These are phyloP conservation scores for Dactylellina drechsleri DNA, from an alignment of 2,329 filamentous ascomycete species.

Conservation along the genomic window DNA sequence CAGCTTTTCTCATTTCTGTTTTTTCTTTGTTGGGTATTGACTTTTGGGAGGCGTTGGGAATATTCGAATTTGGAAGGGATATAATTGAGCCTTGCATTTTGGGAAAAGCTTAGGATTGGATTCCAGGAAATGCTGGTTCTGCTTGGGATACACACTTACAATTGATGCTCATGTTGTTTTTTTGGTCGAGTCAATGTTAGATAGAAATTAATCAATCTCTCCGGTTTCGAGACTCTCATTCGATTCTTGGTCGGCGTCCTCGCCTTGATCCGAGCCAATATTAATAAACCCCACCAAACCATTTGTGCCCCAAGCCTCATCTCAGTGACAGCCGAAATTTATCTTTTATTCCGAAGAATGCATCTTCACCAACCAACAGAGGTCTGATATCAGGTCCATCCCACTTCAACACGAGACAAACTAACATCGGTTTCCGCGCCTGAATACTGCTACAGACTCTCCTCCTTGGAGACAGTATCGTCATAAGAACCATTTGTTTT, in stretches of 20 bases:
- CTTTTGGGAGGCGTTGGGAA: constrained; percentile 19
- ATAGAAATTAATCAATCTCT: constrained; percentile 10
- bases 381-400: too few species aligned
- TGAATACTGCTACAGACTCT: too few species aligned
- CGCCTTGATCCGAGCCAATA: constrained; percentile 14
- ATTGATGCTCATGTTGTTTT: constrained; percentile 9
- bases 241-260: constrained; percentile 44
- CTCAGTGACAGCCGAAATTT: too few species aligned
- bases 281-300: neutral
- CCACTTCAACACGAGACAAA: too few species aligned
- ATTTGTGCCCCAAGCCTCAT: too few species aligned
- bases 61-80: too few species aligned
- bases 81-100: constrained; percentile 9
- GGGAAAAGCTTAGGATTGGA: constrained; percentile 10
- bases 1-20: neutral
- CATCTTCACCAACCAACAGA: too few species aligned
- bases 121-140: neutral
- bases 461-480: too few species aligned
- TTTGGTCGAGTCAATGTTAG: neutral
- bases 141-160: constrained; percentile 2
- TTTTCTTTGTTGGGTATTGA: constrained; percentile 12
- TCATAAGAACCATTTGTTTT: too few species aligned
- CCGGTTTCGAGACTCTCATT: too few species aligned
- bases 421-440: too few species aligned
- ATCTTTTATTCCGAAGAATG: too few species aligned